A percentile compares a stretch with the other conserved stretches of the same genome.
phyloP scores from a whole-genome alignment of 2,329 filamentous ascomycete genomes.

The Aspergillus hiratsukae region DNA sequence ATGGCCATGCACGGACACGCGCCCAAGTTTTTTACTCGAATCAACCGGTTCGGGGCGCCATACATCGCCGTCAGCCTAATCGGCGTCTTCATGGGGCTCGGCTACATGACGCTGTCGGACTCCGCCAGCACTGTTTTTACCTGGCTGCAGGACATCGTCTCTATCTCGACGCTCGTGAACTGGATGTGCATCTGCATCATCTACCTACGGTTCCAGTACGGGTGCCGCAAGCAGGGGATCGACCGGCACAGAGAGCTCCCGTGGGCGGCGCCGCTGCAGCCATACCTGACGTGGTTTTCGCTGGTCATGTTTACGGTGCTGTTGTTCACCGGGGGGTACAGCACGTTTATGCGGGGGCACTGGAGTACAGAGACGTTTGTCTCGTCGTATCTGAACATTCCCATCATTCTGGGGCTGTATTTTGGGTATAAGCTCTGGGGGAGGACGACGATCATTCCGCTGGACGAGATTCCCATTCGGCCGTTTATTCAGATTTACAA shows the following conservation, averaged over 20 bases:
- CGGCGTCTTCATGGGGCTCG: conserved; percentile 55
- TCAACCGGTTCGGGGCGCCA: conserved; percentile 54
- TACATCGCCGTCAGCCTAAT: conserved; percentile 49
- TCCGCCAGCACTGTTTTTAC: conserved; percentile 55
- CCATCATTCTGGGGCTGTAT: conserved; percentile 52
- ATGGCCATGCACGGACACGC: not conserved
- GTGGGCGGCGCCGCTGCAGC: conserved; percentile 48
- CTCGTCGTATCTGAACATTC: conserved; percentile 57
- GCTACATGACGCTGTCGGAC: conserved; percentile 58
- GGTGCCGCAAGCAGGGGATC: conserved; percentile 33
- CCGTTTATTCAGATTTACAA: conserved; percentile 24
- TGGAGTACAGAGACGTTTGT: conserved; percentile 56
- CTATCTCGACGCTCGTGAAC: conserved; percentile 36
- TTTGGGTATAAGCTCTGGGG: conserved; percentile 36
- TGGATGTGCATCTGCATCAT: conserved; percentile 57
- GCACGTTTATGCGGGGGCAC: conserved; percentile 28
- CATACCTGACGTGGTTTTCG: conserved; percentile 57
- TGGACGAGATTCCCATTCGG: conserved; percentile 35
- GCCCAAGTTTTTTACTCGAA: not conserved
- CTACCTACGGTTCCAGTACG: conserved; percentile 51
- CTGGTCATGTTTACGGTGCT: conserved; percentile 56
- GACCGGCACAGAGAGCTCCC: conserved; percentile 37
- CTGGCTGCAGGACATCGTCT: conserved; percentile 61
- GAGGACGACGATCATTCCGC: conserved; percentile 31
- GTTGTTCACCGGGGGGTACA: conserved; percentile 65